A percentile compares a stretch with the other conserved stretches of the same genome.
These are phyloP conservation scores for Dothistroma septosporum DNA, from an alignment of 2,329 filamentous ascomycete genomes.

Conservation along the genomic window DNA sequence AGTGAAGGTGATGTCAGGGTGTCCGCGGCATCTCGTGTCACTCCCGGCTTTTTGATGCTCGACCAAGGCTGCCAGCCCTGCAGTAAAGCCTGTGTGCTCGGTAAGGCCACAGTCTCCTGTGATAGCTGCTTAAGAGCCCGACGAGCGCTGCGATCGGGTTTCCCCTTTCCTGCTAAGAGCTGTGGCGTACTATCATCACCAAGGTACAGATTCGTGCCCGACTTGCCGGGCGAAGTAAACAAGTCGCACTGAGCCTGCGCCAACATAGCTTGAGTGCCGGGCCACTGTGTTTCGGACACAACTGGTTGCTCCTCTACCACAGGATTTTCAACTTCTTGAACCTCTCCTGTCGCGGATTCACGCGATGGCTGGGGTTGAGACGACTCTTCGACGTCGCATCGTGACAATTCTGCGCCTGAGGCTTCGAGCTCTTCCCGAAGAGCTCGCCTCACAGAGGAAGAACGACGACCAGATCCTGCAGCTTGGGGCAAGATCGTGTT, in stretches of 20 bases:
- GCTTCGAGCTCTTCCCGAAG: conserved; percentile 25
- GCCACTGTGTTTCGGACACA: conserved; percentile 17
- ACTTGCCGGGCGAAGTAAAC: conserved; percentile 30
- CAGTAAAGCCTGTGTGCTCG: conserved; percentile 46
- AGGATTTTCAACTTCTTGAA: background rate
- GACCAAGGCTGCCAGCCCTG: conserved; percentile 40
- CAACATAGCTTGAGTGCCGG: conserved; percentile 30
- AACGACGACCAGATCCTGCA: conserved; percentile 6
- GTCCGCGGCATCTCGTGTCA: conserved; percentile 10
- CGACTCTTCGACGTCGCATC: conserved; percentile 12
- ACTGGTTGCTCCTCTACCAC: background rate
- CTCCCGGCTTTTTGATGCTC: conserved; percentile 39
- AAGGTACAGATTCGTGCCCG: conserved; percentile 8
- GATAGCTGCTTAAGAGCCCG: conserved; percentile 21
- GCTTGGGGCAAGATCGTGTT: conserved; percentile 16
- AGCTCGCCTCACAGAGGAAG: conserved; percentile 22
- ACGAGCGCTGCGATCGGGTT: conserved; percentile 5
- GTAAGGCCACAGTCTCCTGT: conserved; percentile 23
- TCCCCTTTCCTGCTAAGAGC: conserved; percentile 34
- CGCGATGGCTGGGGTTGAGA: conserved; percentile 12
- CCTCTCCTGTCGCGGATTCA: background rate
- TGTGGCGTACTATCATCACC: conserved; percentile 26
- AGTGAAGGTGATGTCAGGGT: conserved; percentile 16
- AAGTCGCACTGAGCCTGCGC: conserved; percentile 30
- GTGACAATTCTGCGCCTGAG: conserved; percentile 24